Percentiles rank a stretch among this genome's conserved stretches.
Evolutionary conservation across 768 basidiomycete species (phyloP).

Genomic region (Pulveroboletus sp.): DNA sequence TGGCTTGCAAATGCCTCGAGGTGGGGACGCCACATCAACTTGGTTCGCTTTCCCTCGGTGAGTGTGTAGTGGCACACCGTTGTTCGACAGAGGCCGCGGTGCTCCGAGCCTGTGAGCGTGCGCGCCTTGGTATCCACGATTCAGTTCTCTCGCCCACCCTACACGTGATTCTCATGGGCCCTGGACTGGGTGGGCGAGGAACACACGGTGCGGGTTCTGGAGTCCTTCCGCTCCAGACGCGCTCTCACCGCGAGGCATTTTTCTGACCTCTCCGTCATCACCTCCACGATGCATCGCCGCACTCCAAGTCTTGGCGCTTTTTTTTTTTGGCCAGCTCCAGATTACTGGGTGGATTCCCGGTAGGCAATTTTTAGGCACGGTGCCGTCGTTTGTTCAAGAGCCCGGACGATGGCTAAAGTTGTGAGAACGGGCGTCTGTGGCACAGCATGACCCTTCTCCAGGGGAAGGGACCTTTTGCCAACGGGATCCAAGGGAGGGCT

Average conservation of each 20-base stretch:
- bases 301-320: neutral
- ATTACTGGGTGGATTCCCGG: too few relatives aligned
- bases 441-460: neutral
- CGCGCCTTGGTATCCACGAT: neutral
- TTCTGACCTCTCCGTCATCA: neutral
- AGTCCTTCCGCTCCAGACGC: too few relatives aligned
- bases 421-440: neutral
- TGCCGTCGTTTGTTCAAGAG: too few relatives aligned
- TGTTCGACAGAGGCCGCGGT: conserved; percentile 5
- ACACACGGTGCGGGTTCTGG: too few relatives aligned
- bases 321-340: neutral
- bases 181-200: too few relatives aligned
- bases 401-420: conserved; percentile 9
- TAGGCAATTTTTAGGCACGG: conserved; percentile 15
- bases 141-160: too few relatives aligned
- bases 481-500: neutral
- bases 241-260: neutral
- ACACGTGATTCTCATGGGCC: too few relatives aligned
- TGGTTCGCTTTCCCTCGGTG: neutral
- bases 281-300: neutral
- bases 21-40: too few relatives aligned
- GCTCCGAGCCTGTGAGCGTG: conserved; percentile 2
- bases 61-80: neutral
- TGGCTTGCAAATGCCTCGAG: conserved; percentile 14
- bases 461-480: neutral